Evolutionary conservation across 768 basidiomycete species (phyloP).

Genomic region (Suillus lakei): DNA sequence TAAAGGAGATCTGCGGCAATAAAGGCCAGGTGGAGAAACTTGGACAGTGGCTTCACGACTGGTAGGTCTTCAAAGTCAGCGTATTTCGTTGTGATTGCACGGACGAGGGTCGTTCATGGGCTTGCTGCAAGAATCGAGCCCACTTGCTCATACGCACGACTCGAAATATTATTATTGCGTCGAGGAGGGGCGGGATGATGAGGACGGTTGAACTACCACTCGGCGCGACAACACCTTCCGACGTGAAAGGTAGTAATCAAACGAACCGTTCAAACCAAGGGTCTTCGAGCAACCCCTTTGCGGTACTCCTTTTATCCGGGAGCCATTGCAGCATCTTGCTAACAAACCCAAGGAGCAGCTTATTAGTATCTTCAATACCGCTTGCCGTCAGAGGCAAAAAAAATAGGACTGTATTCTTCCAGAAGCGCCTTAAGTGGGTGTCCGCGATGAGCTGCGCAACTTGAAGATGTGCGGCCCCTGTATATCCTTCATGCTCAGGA

Average conservation of each 20-base stretch:
- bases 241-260: neutral
- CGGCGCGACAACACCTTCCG: neutral
- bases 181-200: too few species aligned
- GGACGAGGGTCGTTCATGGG: too few species aligned
- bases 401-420: too few species aligned
- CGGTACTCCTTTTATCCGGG: neutral
- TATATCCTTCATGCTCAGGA: neutral
- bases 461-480: neutral
- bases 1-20: conserved; percentile 96
- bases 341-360: neutral
- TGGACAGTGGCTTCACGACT: conserved; percentile 84
- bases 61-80: too few species aligned
- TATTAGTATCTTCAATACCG: neutral
- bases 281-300: neutral
- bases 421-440: neutral
- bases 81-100: too few species aligned
- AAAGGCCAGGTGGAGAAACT: conserved; percentile 91
- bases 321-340: neutral
- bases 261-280: neutral
- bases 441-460: neutral
- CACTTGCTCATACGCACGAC: too few species aligned
- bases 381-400: neutral
- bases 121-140: too few species aligned
- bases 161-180: too few species aligned
- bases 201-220: neutral